Conservation (phyloP, 805 yeast species). For the Ogataea saltuana region DNA sequence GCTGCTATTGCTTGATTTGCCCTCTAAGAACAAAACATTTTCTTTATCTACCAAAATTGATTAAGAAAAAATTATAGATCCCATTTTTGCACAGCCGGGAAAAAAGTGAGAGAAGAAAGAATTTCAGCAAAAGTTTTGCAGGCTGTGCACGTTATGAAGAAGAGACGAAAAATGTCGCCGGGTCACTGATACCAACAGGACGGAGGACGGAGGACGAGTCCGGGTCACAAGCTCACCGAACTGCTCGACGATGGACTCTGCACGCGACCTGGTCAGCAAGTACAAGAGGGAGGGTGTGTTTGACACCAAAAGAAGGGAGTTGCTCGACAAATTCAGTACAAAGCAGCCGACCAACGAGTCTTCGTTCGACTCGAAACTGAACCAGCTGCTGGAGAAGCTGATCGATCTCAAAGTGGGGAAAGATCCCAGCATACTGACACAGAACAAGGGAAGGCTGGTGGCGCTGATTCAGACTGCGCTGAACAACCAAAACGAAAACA, state of each 20-base stretch:
- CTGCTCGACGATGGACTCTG: background rate
- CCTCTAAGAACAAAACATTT: too few relatives aligned
- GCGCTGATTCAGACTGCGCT: slow-evolving; percentile 56
- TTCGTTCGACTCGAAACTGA: background rate
- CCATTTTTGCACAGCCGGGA: too few relatives aligned
- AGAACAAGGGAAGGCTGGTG: slow-evolving; percentile 51
- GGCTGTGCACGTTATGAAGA: too few relatives aligned
- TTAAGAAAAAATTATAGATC: too few relatives aligned
- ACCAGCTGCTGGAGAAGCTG: slow-evolving; percentile 31
- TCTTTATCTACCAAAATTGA: too few relatives aligned
- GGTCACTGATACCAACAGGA: too few relatives aligned
- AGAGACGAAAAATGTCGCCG: too few relatives aligned
- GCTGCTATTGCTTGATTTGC: too few relatives aligned
- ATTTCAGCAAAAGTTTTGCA: too few relatives aligned
- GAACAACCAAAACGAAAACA: slow-evolving; percentile 29
- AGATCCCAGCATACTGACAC: slow-evolving; percentile 47
- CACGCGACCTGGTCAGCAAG: slow-evolving; percentile 36
- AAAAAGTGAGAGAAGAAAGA: too few relatives aligned
- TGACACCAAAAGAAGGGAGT: slow-evolving; percentile 44
- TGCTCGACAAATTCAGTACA: slow-evolving; percentile 43
- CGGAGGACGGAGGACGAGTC: too few relatives aligned
- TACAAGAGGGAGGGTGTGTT: slow-evolving; percentile 53
- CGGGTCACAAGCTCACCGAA: too few relatives aligned
- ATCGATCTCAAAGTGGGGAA: slow-evolving; percentile 47
- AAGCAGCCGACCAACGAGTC: slow-evolving; percentile 20